Percentiles rank a stretch among this genome's conserved stretches.
Conservation (phyloP, 176 grass and related monocot species). For the Poa pratensis region DNA sequence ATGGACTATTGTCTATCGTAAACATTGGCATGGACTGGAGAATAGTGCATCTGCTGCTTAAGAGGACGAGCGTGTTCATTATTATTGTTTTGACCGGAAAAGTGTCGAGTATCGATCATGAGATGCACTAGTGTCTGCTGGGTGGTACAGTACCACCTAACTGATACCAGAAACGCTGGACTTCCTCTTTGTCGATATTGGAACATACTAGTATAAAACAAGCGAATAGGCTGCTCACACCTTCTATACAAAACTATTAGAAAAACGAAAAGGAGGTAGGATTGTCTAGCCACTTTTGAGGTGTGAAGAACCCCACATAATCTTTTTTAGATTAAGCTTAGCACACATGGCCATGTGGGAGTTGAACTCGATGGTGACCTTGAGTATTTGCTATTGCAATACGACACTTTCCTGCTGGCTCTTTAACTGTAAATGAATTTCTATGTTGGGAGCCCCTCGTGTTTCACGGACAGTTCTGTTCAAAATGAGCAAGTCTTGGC, state of each 20-base stretch:
- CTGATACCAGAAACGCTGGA: background rate
- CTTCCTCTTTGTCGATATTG: background rate
- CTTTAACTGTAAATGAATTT: too few species aligned
- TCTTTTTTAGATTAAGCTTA: background rate
- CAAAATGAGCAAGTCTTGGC: background rate
- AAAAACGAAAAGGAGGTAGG: background rate
- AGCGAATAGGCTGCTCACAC: background rate
- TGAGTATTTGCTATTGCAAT: background rate
- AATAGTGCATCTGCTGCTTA: background rate
- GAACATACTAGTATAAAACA: background rate
- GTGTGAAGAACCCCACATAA: background rate
- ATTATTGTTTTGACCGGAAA: background rate
- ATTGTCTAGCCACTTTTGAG: background rate
- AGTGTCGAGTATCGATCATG: background rate
- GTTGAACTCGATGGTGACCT: background rate
- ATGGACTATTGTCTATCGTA: too few species aligned
- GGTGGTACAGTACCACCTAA: slow-evolving; percentile 14
- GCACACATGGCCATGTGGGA: background rate
- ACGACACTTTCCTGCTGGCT: background rate
- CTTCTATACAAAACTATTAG: background rate
- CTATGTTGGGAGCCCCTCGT: background rate
- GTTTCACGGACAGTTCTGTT: background rate
- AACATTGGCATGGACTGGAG: too few species aligned
- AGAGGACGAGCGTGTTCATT: background rate
- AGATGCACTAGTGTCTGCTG: background rate